These are phyloP conservation scores for Reutealis trisperma DNA, from an alignment of 345 rosid species.

Conservation along the genomic window DNA sequence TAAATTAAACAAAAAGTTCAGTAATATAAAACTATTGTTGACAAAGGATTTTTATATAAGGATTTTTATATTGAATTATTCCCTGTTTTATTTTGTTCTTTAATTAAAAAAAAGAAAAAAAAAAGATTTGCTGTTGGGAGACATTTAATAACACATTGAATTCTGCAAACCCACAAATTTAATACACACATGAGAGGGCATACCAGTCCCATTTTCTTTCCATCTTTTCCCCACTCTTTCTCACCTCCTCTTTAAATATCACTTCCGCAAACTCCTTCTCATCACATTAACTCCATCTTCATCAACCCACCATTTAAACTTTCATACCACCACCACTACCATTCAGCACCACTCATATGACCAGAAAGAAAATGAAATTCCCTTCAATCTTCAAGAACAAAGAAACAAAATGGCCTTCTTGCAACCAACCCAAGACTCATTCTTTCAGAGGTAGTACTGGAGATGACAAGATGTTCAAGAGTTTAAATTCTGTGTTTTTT, in stretches of 20 bases:
- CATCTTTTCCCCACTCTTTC: background rate
- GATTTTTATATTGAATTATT: too few species aligned
- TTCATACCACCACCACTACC: background rate
- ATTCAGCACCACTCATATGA: background rate
- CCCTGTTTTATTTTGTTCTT: too few species aligned
- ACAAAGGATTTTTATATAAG: too few species aligned
- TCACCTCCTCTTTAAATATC: conserved; percentile 34
- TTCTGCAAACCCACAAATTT: conserved; percentile 22
- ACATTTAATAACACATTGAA: conserved; percentile 31
- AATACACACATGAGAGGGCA: conserved; percentile 34
- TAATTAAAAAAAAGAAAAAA: too few species aligned
- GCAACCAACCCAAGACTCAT: conserved; percentile 59
- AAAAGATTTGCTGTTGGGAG: conserved; percentile 3
- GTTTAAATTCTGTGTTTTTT: conserved; percentile 65
- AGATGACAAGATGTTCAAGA: conserved; percentile 60
- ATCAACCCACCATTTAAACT: too few species aligned
- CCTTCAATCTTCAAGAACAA: conserved; percentile 47
- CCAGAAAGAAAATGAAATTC: conserved; percentile 41
- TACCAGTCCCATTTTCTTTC: conserved; percentile 12
- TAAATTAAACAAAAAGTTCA: too few species aligned
- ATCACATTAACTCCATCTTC: conserved; percentile 26
- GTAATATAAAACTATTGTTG: too few species aligned
- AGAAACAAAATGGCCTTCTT: conserved; percentile 46
- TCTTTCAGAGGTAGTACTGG: conserved; percentile 45
- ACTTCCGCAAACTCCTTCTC: conserved; percentile 22